Conservation (phyloP, 768 basidiomycete species). For the Cyclocybe aegerita region DNA sequence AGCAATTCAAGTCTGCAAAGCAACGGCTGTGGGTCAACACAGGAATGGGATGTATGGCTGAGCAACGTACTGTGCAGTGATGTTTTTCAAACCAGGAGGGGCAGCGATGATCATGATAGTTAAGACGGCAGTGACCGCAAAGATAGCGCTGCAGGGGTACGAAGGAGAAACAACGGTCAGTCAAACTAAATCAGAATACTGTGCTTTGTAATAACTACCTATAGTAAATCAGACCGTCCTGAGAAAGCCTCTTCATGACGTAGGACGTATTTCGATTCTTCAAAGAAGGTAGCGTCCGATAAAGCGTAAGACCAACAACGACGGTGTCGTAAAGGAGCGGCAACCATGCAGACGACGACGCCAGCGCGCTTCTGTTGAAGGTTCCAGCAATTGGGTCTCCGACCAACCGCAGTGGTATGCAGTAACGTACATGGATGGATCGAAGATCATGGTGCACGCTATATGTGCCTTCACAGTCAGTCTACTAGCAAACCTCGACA, state of each 20-base stretch:
- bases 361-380: slow-evolving; percentile 30
- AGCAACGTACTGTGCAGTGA: slow-evolving; percentile 40
- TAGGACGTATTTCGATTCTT: slow-evolving; percentile 27
- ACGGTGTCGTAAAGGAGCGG: slow-evolving; percentile 45
- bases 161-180: not conserved
- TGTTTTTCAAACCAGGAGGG: slow-evolving; percentile 42
- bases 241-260: slow-evolving; percentile 35
- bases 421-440: slow-evolving; percentile 29
- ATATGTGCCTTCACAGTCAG: not conserved
- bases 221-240: slow-evolving; percentile 47
- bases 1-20: slow-evolving; percentile 31
- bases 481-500: not conserved
- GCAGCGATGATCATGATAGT: slow-evolving; percentile 44
- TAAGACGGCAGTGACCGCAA: slow-evolving; percentile 38
- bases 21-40: not conserved
- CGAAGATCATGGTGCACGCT: slow-evolving; percentile 44
- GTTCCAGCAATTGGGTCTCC: slow-evolving; percentile 11
- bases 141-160: slow-evolving; percentile 32
- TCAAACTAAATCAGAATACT: not conserved
- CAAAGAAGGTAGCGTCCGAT: slow-evolving; percentile 33
- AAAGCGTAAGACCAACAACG: slow-evolving; percentile 33
- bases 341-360: slow-evolving; percentile 49
- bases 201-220: slow-evolving; percentile 19
- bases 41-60: not conserved
- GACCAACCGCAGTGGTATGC: not conserved